A percentile compares a stretch with the other conserved stretches of the same genome.
Conservation (phyloP, 2,329 filamentous ascomycete species). For the Colletotrichum paranaense region DNA sequence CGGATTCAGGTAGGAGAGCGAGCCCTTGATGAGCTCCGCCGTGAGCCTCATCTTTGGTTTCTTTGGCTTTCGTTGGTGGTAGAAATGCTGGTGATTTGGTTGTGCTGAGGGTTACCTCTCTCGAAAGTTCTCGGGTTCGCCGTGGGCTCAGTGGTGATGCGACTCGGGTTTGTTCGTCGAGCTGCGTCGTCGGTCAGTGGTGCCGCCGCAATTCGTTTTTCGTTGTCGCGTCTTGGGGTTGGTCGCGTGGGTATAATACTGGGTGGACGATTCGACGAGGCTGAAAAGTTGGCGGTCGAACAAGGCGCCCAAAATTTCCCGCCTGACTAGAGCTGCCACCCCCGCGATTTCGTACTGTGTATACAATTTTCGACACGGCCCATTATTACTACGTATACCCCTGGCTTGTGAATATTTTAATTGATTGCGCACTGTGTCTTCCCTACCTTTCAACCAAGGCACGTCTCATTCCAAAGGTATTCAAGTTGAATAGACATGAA, state of each 20-base stretch:
- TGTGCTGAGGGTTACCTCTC: slow-evolving; percentile 22
- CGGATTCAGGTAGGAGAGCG: slow-evolving; percentile 98
- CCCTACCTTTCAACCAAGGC: too few species aligned
- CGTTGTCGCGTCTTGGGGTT: not conserved
- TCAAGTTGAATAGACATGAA: too few species aligned
- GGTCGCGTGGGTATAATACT: slow-evolving; percentile 17
- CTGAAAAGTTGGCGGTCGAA: slow-evolving; percentile 36
- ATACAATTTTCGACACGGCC: not conserved
- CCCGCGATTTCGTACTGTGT: not conserved
- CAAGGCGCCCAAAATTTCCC: slow-evolving; percentile 33
- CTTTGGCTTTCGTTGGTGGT: slow-evolving; percentile 32
- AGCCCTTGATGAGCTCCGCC: slow-evolving; percentile 91
- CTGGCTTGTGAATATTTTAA: not conserved
- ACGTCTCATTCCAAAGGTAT: too few species aligned
- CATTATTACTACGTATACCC: rapidly evolving
- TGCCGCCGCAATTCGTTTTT: not conserved
- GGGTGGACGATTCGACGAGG: slow-evolving; percentile 17
- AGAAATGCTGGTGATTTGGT: slow-evolving; percentile 24
- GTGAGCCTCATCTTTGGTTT: slow-evolving; percentile 85
- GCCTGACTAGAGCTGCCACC: slow-evolving; percentile 31
- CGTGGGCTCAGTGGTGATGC: too few species aligned
- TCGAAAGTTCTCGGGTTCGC: not conserved
- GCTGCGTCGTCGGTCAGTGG: not conserved
- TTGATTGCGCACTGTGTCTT: not conserved
- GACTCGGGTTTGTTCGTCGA: too few species aligned